Percentiles rank a stretch among this genome's conserved stretches.
Evolutionary conservation across 768 basidiomycete genomes (phyloP).

Genomic region (Tulasnella sp.): DNA sequence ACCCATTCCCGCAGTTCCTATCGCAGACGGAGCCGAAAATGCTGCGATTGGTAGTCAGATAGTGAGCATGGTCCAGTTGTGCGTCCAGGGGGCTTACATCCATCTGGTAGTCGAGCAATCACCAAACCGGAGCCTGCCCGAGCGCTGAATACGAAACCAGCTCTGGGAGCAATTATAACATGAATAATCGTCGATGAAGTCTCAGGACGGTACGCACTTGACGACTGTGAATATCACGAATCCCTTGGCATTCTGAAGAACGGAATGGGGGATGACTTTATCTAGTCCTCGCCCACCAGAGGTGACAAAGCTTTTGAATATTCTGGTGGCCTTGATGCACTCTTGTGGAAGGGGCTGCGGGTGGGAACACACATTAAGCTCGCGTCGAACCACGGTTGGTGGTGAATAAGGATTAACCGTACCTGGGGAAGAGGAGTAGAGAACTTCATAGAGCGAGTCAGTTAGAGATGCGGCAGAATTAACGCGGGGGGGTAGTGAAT

Average conservation of each 20-base stretch:
- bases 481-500: background rate
- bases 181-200: slow-evolving; percentile 44
- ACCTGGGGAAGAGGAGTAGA: slow-evolving; percentile 35
- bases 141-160: slow-evolving; percentile 30
- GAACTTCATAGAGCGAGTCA: slow-evolving; percentile 32
- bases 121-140: slow-evolving; percentile 75
- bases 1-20: slow-evolving; percentile 84
- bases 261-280: slow-evolving; percentile 43
- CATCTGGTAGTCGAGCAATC: slow-evolving; percentile 70
- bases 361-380: background rate
- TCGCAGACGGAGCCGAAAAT: slow-evolving; percentile 92
- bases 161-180: slow-evolving; percentile 1
- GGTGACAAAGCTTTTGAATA: slow-evolving; percentile 6
- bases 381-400: background rate
- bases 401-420: background rate
- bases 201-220: slow-evolving; percentile 44
- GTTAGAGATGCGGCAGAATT: too few species aligned
- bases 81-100: slow-evolving; percentile 41
- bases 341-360: slow-evolving; percentile 14
- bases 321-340: slow-evolving; percentile 12
- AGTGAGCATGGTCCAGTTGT: background rate
- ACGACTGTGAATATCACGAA: slow-evolving; percentile 88
- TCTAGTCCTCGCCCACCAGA: background rate
- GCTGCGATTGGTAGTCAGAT: slow-evolving; percentile 31
- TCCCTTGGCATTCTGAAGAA: slow-evolving; percentile 49